Percentiles rank a stretch among this genome's conserved stretches.
These are phyloP conservation scores for Lactarius hatsudake DNA, from an alignment of 768 basidiomycete genomes.

Conservation along the genomic window DNA sequence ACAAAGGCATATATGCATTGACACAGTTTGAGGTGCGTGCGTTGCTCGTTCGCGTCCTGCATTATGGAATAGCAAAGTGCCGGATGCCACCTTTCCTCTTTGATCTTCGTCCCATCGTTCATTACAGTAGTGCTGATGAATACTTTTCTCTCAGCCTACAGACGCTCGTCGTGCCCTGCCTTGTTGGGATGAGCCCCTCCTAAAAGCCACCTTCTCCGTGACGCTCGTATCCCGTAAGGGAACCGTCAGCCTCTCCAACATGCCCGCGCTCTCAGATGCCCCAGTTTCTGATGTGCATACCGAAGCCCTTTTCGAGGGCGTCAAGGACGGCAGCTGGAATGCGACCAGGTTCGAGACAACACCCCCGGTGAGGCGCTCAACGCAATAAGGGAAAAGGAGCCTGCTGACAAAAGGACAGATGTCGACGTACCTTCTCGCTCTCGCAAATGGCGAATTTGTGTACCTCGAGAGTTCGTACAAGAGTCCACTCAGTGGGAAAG, in stretches of 20 bases:
- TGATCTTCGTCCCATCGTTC: not conserved
- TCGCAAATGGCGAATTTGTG: constrained; percentile 77
- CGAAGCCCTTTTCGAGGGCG: constrained; percentile 25
- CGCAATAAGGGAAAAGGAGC: not conserved
- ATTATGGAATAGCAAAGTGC: not conserved
- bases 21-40: constrained; percentile 81
- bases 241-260: constrained; percentile 83
- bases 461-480: constrained; percentile 71
- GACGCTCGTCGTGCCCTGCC: constrained; percentile 81
- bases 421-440: constrained; percentile 89
- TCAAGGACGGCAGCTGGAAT: constrained; percentile 60
- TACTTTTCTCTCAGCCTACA: constrained; percentile 56
- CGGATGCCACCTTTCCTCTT: not conserved
- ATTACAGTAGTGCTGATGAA: not conserved
- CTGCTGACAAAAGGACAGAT: constrained; percentile 40
- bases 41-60: not conserved
- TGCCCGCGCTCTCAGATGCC: constrained; percentile 62
- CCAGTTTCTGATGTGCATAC: constrained; percentile 36
- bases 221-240: constrained; percentile 76
- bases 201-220: constrained; percentile 80
- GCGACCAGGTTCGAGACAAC: constrained; percentile 78
- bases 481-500: constrained; percentile 77
- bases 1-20: constrained; percentile 66
- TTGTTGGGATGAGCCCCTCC: constrained; percentile 90
- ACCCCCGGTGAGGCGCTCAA: constrained; percentile 49